Percentiles rank a stretch among this genome's conserved stretches.
phyloP scores from a whole-genome alignment of 495 filamentous ascomycete species.

The Penicillium ochrochloron region DNA sequence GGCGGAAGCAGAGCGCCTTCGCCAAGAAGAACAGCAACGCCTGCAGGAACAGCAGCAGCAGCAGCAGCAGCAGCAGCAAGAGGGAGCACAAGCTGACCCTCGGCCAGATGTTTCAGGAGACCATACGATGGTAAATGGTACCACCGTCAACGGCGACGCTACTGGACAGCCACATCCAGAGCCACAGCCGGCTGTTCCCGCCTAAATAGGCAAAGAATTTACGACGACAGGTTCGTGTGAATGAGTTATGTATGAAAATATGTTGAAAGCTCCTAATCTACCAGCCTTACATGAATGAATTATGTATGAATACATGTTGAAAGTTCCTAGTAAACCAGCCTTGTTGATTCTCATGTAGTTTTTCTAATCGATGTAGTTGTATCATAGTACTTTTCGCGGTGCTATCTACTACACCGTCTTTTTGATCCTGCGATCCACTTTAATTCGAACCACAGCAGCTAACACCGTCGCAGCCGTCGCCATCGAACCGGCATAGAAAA shows the following conservation, averaged over 20 bases:
- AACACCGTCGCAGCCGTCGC: constrained; percentile 34
- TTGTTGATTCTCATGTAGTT: neutral
- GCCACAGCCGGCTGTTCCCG: neutral
- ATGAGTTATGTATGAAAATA: neutral
- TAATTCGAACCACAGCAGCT: constrained; percentile 30
- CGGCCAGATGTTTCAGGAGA: neutral
- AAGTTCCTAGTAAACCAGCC: neutral
- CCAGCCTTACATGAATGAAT: neutral
- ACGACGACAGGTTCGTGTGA: neutral
- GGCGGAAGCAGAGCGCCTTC: constrained; percentile 54
- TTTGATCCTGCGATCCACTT: constrained; percentile 33
- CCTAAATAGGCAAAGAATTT: neutral
- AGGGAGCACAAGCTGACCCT: neutral
- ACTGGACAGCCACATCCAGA: constrained; percentile 5
- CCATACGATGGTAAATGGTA: neutral
- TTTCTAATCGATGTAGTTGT: neutral
- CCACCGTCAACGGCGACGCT: neutral
- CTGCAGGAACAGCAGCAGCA: constrained; percentile 10
- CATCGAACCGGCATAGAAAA: constrained; percentile 59
- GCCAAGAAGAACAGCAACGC: constrained; percentile 40
- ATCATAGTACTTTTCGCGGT: neutral
- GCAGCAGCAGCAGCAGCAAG: constrained; percentile 12
- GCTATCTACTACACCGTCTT: constrained; percentile 26
- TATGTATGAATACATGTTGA: neutral
- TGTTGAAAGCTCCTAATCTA: neutral